Evolutionary conservation across 257 asterid genomes (phyloP).

Genomic region (Gentiana dahurica): DNA sequence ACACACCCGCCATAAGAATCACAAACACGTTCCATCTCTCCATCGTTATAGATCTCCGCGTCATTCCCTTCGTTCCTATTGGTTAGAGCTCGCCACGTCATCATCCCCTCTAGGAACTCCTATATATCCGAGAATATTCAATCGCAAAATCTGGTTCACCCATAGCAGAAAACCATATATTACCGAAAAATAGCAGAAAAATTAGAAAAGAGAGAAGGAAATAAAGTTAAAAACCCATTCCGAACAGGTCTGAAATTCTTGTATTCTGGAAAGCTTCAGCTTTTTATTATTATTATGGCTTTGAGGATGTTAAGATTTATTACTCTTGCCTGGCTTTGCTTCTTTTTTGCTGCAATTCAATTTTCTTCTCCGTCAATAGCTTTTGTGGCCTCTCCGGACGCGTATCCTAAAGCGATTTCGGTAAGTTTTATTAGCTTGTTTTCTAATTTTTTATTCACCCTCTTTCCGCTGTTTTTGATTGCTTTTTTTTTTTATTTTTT

Average conservation of each 20-base stretch:
- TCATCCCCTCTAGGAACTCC: constrained; percentile 10
- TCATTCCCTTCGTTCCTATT: constrained; percentile 37
- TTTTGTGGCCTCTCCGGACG: constrained; percentile 22
- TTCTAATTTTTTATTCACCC: no score
- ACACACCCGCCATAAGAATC: background rate
- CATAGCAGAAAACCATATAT: background rate
- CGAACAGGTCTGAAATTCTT: background rate
- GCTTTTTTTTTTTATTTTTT: no score
- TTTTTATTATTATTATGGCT: constrained; percentile 18
- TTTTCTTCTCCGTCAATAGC: constrained; percentile 22
- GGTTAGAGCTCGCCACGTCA: constrained; percentile 39
- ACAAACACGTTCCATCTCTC: constrained; percentile 18
- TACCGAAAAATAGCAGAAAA: background rate
- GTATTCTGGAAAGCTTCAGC: background rate
- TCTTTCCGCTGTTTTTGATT: no score
- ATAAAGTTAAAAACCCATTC: background rate
- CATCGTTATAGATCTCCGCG: constrained; percentile 13
- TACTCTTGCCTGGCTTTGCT: constrained; percentile 10
- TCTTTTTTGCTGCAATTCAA: constrained; percentile 22
- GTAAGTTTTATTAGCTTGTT: constrained; percentile 17
- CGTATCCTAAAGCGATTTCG: constrained; percentile 45
- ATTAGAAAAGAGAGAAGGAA: background rate
- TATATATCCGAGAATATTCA: background rate
- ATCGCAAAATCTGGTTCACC: background rate
- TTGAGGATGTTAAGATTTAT: constrained; percentile 11